Percentiles rank a stretch among this genome's conserved stretches.
Evolutionary conservation across 495 filamentous ascomycete genomes (phyloP).

Genomic region (Penicillium parvum): DNA sequence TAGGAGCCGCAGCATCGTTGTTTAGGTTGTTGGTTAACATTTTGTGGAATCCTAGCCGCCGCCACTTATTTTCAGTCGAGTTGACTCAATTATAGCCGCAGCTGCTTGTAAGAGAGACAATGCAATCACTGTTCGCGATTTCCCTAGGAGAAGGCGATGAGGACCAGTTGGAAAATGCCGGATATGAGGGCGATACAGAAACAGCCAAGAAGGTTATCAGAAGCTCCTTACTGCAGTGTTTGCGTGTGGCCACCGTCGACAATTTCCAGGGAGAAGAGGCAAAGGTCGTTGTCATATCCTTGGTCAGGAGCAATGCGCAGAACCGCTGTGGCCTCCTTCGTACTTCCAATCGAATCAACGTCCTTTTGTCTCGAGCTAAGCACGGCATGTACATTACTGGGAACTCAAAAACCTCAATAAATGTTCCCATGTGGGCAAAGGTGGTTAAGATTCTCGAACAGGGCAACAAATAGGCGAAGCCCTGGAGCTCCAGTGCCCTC

Average conservation of each 20-base stretch:
- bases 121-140: slow-evolving; percentile 58
- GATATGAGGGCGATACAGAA: slow-evolving; percentile 47
- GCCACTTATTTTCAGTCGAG: no score
- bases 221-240: slow-evolving; percentile 38
- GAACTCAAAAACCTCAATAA: slow-evolving; percentile 50
- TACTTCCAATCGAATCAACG: slow-evolving; percentile 73
- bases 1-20: no score
- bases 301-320: slow-evolving; percentile 67
- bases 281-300: slow-evolving; percentile 74
- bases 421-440: slow-evolving; percentile 62
- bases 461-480: slow-evolving; percentile 48
- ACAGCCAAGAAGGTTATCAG: slow-evolving; percentile 49
- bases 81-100: no score
- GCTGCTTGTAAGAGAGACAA: no score
- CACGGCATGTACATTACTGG: slow-evolving; percentile 81
- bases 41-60: no score
- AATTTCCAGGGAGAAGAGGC: slow-evolving; percentile 85
- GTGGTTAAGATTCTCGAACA: slow-evolving; percentile 50
- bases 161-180: slow-evolving; percentile 6
- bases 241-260: slow-evolving; percentile 75
- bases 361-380: slow-evolving; percentile 62
- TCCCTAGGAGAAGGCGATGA: slow-evolving; percentile 63
- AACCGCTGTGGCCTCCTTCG: slow-evolving; percentile 63
- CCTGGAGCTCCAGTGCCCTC: slow-evolving; percentile 58
- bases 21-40: no score